A percentile compares a stretch with the other conserved stretches of the same genome.
phyloP scores from a whole-genome alignment of 2,329 filamentous ascomycete species.

The Albophoma yamanashiensis region DNA sequence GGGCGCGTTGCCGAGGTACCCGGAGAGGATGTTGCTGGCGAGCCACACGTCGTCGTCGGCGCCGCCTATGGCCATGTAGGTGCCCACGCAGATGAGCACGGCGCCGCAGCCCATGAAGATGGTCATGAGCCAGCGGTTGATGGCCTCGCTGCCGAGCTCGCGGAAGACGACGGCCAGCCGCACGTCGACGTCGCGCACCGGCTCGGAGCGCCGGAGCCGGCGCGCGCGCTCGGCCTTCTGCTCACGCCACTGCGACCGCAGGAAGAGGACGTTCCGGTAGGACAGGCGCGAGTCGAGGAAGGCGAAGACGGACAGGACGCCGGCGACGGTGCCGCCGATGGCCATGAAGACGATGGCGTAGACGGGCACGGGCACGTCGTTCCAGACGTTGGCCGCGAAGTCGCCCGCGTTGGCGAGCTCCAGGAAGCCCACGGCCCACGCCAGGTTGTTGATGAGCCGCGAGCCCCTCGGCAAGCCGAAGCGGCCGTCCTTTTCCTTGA shows the following conservation, averaged over 20 bases:
- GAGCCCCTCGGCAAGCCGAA: conserved; percentile 5
- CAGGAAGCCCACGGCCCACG: conserved; percentile 33
- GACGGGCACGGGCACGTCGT: conserved; percentile 35
- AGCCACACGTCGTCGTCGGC: conserved; percentile 27
- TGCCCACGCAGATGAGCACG: conserved; percentile 37
- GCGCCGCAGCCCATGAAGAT: conserved; percentile 36
- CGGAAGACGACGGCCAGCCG: conserved; percentile 33
- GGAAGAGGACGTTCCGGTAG: conserved; percentile 32
- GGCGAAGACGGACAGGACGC: conserved; percentile 33
- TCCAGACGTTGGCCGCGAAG: conserved; percentile 49
- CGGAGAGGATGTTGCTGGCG: conserved; percentile 41
- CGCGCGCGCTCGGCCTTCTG: conserved; percentile 14
- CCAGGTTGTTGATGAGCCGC: conserved; percentile 17
- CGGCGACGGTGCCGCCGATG: conserved; percentile 35
- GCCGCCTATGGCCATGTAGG: conserved; percentile 42
- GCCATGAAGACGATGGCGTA: conserved; percentile 41
- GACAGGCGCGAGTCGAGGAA: conserved; percentile 31
- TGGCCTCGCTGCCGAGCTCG: conserved; percentile 37
- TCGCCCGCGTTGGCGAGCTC: conserved; percentile 45
- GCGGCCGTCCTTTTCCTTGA: conserved; percentile 4
- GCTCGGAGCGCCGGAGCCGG: conserved; percentile 2
- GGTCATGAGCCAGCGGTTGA: conserved; percentile 42
- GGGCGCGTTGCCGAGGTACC: conserved; percentile 42
- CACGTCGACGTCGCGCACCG: conserved; percentile 17
- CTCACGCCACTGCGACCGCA: conserved; percentile 27